A percentile compares a stretch with the other conserved stretches of the same genome.
Conservation (phyloP, 192 early-diverging fungal genomes). For the Diversispora epigaea region DNA sequence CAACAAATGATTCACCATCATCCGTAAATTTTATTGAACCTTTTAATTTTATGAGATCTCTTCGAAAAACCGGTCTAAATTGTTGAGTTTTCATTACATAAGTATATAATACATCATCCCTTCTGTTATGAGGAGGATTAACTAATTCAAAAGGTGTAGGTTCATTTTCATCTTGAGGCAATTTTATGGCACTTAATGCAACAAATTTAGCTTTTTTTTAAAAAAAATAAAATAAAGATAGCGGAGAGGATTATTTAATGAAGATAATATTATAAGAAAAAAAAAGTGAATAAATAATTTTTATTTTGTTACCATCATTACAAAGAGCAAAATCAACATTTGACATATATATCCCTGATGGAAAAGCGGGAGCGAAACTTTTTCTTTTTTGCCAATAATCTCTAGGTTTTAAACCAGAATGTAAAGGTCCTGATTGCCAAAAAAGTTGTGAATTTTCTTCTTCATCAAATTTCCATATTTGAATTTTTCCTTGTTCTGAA, state of each 20-base stretch:
- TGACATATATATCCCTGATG: not conserved
- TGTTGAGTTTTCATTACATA: not conserved
- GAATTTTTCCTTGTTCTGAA: conserved; percentile 1
- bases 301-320: not conserved
- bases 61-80: not conserved
- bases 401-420: not conserved
- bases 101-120: not conserved
- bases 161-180: not conserved
- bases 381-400: conserved; percentile 7
- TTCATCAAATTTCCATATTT: conserved; percentile 1
- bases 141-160: conserved; percentile 5
- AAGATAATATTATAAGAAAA: no score
- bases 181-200: conserved; percentile 9
- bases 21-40: conserved; percentile 14
- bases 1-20: not conserved
- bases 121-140: not conserved
- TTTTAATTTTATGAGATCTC: conserved; percentile 3
- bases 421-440: not conserved
- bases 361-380: conserved; percentile 11
- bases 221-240: no score
- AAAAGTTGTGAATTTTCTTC: not conserved
- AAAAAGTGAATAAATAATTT: no score
- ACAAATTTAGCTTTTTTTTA: not conserved
- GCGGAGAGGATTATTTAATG: no score
- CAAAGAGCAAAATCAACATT: conserved; percentile 23